Conservation (phyloP, 2,329 filamentous ascomycete genomes). For the Fusarium graminum region DNA sequence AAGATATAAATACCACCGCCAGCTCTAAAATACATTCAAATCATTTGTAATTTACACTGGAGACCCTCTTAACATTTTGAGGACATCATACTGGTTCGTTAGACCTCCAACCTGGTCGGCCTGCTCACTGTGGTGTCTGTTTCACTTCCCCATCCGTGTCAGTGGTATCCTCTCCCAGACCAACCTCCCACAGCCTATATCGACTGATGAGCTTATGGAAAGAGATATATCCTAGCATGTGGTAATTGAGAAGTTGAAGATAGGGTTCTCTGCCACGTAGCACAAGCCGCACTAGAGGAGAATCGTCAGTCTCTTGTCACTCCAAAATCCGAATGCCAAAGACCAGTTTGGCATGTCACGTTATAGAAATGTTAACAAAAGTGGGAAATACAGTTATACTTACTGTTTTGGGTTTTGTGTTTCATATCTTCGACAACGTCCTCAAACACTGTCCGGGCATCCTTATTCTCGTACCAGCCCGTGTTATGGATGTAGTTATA, state of each 20-base stretch:
- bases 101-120: no score
- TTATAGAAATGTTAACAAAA: no score
- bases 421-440: conserved; percentile 6
- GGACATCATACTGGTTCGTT: no score
- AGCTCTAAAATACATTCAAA: no score
- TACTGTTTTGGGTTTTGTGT: not conserved
- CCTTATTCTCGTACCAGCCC: conserved; percentile 23
- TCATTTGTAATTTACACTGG: no score
- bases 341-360: no score
- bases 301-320: no score
- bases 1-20: no score
- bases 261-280: conserved; percentile 2
- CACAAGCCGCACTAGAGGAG: conserved; percentile 5
- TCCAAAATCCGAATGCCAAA: no score
- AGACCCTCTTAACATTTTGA: no score
- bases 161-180: conserved; percentile 4
- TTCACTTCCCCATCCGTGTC: not conserved
- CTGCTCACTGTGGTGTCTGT: not conserved
- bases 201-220: conserved; percentile 14
- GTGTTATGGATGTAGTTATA: conserved; percentile 28
- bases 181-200: conserved; percentile 12
- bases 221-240: conserved; percentile 5
- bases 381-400: not conserved
- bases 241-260: not conserved
- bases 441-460: not conserved